phyloP scores from a whole-genome alignment of 768 basidiomycete genomes.

The Daedaleopsis sinensis region DNA sequence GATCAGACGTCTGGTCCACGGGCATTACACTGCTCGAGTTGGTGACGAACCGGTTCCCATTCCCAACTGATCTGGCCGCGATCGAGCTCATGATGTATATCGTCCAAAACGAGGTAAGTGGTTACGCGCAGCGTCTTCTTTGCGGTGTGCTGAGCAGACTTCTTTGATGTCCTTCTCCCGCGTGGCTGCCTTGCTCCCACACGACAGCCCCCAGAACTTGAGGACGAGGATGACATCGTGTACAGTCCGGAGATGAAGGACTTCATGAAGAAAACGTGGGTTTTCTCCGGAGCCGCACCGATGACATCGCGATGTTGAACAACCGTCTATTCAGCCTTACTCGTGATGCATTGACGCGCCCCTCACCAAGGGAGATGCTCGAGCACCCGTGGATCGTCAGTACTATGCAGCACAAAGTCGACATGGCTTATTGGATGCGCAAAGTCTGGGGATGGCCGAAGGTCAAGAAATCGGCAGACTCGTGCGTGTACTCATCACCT shows the following conservation, averaged over 20 bases:
- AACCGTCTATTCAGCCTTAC: conserved; percentile 55
- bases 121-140: conserved; percentile 4
- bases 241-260: conserved; percentile 91
- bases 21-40: conserved; percentile 94
- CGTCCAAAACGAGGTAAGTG: conserved; percentile 71
- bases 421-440: conserved; percentile 89
- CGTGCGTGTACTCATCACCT: conserved; percentile 24
- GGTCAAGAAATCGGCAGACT: conserved; percentile 29
- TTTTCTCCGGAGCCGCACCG: conserved; percentile 17
- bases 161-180: conserved; percentile 19
- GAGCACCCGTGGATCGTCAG: conserved; percentile 81
- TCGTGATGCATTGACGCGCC: conserved; percentile 67
- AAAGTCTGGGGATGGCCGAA: conserved; percentile 83
- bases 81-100: conserved; percentile 95
- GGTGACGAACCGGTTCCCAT: conserved; percentile 93
- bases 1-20: conserved; percentile 98
- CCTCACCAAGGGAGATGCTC: conserved; percentile 83
- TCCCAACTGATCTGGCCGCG: conserved; percentile 87
- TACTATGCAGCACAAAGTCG: conserved; percentile 79
- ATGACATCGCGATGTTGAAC: background rate
- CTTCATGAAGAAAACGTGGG: conserved; percentile 85
- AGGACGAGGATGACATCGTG: conserved; percentile 64
- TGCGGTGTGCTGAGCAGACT: conserved; percentile 10
- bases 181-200: conserved; percentile 20
- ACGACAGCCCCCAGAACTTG: conserved; percentile 74